Evolutionary conservation across 768 basidiomycete genomes (phyloP), one percentile per base, ranked within the genome.

Genomic region (Scleroderma bovista): DNA sequence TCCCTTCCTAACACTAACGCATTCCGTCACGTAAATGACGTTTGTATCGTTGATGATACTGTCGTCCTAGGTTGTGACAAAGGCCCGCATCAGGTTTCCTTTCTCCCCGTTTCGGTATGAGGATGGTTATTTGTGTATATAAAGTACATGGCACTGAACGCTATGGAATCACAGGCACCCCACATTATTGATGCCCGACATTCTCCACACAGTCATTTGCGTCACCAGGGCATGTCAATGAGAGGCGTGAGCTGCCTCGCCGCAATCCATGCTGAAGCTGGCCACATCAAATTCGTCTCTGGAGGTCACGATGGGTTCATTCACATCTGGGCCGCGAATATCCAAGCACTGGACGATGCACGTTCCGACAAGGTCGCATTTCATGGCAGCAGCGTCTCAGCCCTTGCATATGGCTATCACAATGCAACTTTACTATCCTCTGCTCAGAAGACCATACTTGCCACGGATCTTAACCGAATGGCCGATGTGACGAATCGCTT

Each of bases 221-320:
- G 56, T 51, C 54, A 60, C 53, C 54, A 56, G 51, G 54, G 52
- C 57, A 55, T 38, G 42, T 45, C 46, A 47, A 62, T 46, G 56
- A 61, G 55, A 60, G 72, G 74, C 42, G 65, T 78, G 26, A 74
- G 63, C 47, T 71, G 73, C 60, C 71, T 79, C 54, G 69, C 73
- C 50, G 63, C 72, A 38, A 62, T 69, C 49, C 64, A 58, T 51
- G 58, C 60, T 38, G 48, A 62, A 43, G 51, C 47, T 51, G 62
- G 59, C 54, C 56, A 59, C 50, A 51, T 66, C 58, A 63, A 59
- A 57, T 79, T 80, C 61, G 67, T 78, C 49, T 72, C 76, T 32
- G 77, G 76, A 46, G 76, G 74, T 24, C 66, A 72, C 56, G 75
- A 79, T 62, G 72, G 74, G 58, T 59, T 58, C 40, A 61, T 76